Evolutionary conservation across 2,329 filamentous ascomycete species (phyloP), one percentile per base, ranked within the genome.

Genomic region (Pestalotiopsis sp.): DNA sequence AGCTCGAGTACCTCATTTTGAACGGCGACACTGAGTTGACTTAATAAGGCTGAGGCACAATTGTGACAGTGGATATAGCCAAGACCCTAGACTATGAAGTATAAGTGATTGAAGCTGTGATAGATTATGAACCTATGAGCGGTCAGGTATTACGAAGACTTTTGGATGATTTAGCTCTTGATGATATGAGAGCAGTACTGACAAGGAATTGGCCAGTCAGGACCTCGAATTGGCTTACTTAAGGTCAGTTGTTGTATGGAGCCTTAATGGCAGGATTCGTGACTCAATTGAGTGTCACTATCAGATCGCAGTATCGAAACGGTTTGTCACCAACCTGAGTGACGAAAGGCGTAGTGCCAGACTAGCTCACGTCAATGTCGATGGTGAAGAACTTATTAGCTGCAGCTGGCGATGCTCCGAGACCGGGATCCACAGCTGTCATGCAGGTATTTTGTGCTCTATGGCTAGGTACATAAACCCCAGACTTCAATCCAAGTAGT

Each of bases 1-100:
- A 62, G 57, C 72, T 57, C 57, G 76, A 65, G 23, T 72, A 69
- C 27, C 74, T 68, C 76, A 78, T 78, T 12, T 72, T 75, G 69
- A 17, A 7, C 17, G n/a, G n/a, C 4, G 36, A 25, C 27, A 36
- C 23, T 27, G 61, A 27, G 2, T 7, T 38, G 17, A 20, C 23
- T 23, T 12, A 52, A 65, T 7, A 5, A 20, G 13, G 4, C n/a
- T 13, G 25, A 31, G 13, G 62, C 13, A 27, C 12, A 31, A 38
- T 25, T n/a, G 11, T 4, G 7, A 23, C n/a, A 45, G 12, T 52
- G 57, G 6, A 17, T 65, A 36, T 41, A 38, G 14, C 20, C 41
- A 25, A 39, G 12, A 58, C 12, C 59, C 27, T 13, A 61, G 4
- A 14, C 14, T 27, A n/a, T 36, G 13, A 17, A 27, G 63, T 65